These are phyloP conservation scores for Narthecium ossifragum DNA, from an alignment of 106 monocot species.

Conservation along the genomic window DNA sequence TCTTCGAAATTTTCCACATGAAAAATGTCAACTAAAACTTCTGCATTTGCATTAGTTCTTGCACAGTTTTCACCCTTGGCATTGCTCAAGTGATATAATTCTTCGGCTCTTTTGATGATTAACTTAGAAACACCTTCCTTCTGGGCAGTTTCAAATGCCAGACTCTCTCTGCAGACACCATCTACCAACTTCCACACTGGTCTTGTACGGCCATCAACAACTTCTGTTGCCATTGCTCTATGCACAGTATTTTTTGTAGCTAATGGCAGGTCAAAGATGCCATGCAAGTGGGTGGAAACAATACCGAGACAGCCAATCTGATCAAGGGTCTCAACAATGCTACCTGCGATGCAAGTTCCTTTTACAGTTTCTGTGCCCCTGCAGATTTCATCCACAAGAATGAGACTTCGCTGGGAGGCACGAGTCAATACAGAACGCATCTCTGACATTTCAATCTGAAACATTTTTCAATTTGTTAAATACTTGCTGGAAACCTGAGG, in stretches of 20 bases:
- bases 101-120: constrained; percentile 68
- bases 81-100: constrained; percentile 54
- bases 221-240: constrained; percentile 81
- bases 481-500: too few relatives aligned
- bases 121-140: constrained; percentile 72
- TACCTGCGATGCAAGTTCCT: constrained; percentile 98
- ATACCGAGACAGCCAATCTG: constrained; percentile 76
- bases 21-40: constrained; percentile 6
- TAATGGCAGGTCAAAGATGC: constrained; percentile 84
- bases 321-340: constrained; percentile 86
- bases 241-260: constrained; percentile 35
- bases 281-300: constrained; percentile 95
- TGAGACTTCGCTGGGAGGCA: constrained; percentile 57
- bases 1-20: constrained; percentile 12
- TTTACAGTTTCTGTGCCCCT: constrained; percentile 96
- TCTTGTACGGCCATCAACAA: constrained; percentile 37
- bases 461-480: too few relatives aligned
- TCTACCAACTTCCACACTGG: constrained; percentile 81
- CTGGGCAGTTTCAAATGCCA: constrained; percentile 89
- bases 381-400: constrained; percentile 94
- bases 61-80: neutral
- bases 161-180: constrained; percentile 86
- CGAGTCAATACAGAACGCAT: constrained; percentile 54
- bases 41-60: neutral
- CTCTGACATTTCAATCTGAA: constrained; percentile 98